Evolutionary conservation across 164 flowering plant species (phyloP).

Genomic region (Pachysandra terminalis): DNA sequence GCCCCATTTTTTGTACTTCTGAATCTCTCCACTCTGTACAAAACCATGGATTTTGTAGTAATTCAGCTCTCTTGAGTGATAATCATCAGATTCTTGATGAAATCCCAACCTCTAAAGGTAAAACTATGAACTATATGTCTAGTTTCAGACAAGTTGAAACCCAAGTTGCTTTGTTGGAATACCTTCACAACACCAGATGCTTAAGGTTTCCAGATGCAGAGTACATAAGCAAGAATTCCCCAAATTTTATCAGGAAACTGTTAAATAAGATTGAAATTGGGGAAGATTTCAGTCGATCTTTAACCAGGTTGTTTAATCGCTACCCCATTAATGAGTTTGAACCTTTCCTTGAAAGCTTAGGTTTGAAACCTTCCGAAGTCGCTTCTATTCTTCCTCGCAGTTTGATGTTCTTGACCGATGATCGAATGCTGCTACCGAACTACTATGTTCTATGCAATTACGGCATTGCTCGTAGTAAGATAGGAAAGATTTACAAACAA

Average conservation of each 20-base stretch:
- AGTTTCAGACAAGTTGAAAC: slow-evolving; percentile 24
- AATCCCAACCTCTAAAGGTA: background rate
- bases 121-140: background rate
- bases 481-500: slow-evolving; percentile 63
- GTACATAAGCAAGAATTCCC: slow-evolving; percentile 62
- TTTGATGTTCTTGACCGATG: slow-evolving; percentile 60
- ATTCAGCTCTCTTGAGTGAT: background rate
- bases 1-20: slow-evolving; percentile 3
- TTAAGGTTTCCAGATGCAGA: slow-evolving; percentile 66
- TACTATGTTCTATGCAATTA: slow-evolving; percentile 54
- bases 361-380: slow-evolving; percentile 50
- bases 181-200: slow-evolving; percentile 60
- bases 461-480: slow-evolving; percentile 51
- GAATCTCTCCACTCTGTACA: slow-evolving; percentile 15
- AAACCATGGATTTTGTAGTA: slow-evolving; percentile 26
- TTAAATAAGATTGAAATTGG: slow-evolving; percentile 29
- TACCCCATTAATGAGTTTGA: slow-evolving; percentile 86
- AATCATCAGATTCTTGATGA: slow-evolving; percentile 1
- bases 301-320: slow-evolving; percentile 55
- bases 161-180: slow-evolving; percentile 60
- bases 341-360: slow-evolving; percentile 85
- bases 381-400: slow-evolving; percentile 43
- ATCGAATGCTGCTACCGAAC: slow-evolving; percentile 49
- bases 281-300: slow-evolving; percentile 28
- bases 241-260: slow-evolving; percentile 44